Base-by-base conservation (phyloP, 2,329 filamentous ascomycete genomes). In the Colletotrichum spinosum region DNA sequence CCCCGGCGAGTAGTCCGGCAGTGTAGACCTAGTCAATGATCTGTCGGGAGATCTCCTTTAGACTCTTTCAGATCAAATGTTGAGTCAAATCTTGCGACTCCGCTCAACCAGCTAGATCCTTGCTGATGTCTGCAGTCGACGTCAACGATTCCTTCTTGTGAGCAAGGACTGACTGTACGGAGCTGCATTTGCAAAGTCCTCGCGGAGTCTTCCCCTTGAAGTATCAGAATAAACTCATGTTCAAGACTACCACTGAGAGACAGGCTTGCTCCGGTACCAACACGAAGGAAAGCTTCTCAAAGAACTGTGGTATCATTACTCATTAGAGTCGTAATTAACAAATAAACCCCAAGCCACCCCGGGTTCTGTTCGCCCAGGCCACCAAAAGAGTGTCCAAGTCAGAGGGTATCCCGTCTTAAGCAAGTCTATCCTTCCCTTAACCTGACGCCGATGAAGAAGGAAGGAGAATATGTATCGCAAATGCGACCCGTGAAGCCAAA, bases 241-340 rank as follows among this genome's bases (percentile, higher is more conserved):
- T 49, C 42, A 49, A 45, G 3, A 25, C 25, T 38, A 55, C 41
- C 44, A 46, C 37, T 5, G 25, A 25, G 25, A 25, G 3, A 37
- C 13, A 39, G 9, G 46, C 42, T 15, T n/a, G 5, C 2, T 64
- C 37, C 35, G 15, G 2, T 3, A 4, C 15, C 9, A 38, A 13
- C 8, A 25, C 53, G 25, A 33, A 59, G 25, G 48, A 17, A 34
- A 10, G 49, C 58, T 49, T 12, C 39, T 45, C 13, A 45, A 37
- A 8, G 13, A 65, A 51, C 57, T 61, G 48, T 66, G 63, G 64
- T 67, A 67, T 67, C 64, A 64, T 67, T 64, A 59, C 60, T 67
- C 64, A 65, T 67, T 67, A 67, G 53, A 65, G 53, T 67, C 64
- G 54, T 67, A 48, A 67, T 64, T 55, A 67, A 59, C 60, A 64